Evolutionary conservation across 2,329 filamentous ascomycete species (phyloP).

Genomic region (Botrytis fragariae): DNA sequence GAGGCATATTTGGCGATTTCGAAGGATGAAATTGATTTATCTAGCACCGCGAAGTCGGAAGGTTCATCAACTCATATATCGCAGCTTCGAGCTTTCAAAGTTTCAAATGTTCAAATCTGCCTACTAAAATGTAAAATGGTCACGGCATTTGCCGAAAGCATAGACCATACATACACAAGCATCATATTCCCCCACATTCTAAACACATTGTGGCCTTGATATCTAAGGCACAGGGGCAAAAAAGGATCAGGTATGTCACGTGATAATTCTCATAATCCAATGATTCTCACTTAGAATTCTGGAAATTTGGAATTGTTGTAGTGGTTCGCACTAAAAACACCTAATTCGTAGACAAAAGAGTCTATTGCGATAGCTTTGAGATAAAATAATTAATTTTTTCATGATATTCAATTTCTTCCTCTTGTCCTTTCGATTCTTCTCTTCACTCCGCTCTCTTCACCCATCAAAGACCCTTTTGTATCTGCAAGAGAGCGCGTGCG

Average conservation of each 20-base stretch:
- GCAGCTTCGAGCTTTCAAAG: background rate
- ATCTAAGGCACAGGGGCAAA: background rate
- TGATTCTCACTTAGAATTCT: background rate
- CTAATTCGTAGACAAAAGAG: background rate
- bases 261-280: background rate
- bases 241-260: background rate
- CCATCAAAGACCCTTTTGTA: background rate
- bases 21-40: background rate
- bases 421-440: background rate
- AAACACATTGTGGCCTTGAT: too few species aligned
- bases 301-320: background rate
- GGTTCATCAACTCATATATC: background rate
- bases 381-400: background rate
- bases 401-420: background rate
- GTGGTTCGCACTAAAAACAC: background rate
- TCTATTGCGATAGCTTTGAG: background rate
- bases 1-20: conserved; percentile 13
- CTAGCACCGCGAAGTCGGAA: background rate
- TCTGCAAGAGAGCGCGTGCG: conserved; percentile 18
- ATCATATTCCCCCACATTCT: background rate
- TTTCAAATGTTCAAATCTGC: background rate
- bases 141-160: conserved; percentile 11
- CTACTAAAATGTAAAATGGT: background rate
- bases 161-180: background rate
- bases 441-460: background rate